These are phyloP conservation scores for Trichoderma asperelloides DNA, from an alignment of 495 filamentous ascomycete genomes.

Conservation along the genomic window DNA sequence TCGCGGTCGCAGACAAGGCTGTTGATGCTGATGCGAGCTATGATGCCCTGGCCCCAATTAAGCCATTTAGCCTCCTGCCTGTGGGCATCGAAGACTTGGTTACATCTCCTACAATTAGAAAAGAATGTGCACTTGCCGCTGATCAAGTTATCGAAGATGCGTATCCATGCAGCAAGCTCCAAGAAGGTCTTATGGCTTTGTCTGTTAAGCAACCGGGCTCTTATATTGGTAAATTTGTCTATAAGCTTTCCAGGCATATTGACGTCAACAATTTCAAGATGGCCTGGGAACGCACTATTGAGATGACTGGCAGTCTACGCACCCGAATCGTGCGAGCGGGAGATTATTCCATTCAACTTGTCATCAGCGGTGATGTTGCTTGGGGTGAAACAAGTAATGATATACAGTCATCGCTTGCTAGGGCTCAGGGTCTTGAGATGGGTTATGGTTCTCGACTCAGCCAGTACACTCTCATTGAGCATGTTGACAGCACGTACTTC, in stretches of 20 bases:
- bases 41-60: background rate
- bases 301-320: slow-evolving; percentile 52
- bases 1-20: background rate
- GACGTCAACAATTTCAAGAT: slow-evolving; percentile 33
- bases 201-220: slow-evolving; percentile 30
- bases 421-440: background rate
- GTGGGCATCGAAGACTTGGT: background rate
- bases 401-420: background rate
- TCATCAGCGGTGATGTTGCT: slow-evolving; percentile 13
- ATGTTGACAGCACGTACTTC: slow-evolving; percentile 13
- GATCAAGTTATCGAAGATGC: background rate
- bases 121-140: background rate
- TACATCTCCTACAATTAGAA: background rate
- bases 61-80: background rate
- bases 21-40: background rate
- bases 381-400: slow-evolving; percentile 14
- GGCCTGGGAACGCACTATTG: slow-evolving; percentile 45
- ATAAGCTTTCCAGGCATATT: slow-evolving; percentile 29
- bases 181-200: slow-evolving; percentile 43
- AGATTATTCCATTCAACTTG: slow-evolving; percentile 16
- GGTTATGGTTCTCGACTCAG: background rate
- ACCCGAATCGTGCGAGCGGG: slow-evolving; percentile 31
- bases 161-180: slow-evolving; percentile 44
- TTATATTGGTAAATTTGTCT: slow-evolving; percentile 33
- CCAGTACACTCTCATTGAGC: background rate